A percentile compares a stretch with the other conserved stretches of the same genome.
These are phyloP conservation scores for Achaetomium macrosporum DNA, from an alignment of 2,329 filamentous ascomycete genomes.

Conservation along the genomic window DNA sequence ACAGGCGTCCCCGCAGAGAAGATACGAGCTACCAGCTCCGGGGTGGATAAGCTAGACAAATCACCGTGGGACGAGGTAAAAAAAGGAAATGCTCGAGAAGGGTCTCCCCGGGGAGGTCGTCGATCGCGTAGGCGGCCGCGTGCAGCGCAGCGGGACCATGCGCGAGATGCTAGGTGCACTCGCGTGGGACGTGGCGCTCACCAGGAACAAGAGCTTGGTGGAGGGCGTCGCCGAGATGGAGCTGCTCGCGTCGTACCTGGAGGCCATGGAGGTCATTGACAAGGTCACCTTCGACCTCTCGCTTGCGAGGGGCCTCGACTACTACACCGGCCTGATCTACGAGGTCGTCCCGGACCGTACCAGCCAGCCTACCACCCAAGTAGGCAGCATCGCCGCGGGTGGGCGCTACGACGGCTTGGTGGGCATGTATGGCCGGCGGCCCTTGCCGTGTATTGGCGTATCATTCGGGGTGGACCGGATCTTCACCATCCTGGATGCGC, in stretches of 20 bases:
- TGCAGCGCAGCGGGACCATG: background rate
- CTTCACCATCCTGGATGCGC: slow-evolving; percentile 26
- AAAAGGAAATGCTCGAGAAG: slow-evolving; percentile 1
- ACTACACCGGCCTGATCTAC: slow-evolving; percentile 86
- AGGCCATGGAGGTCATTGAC: slow-evolving; percentile 66
- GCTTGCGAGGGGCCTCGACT: slow-evolving; percentile 72
- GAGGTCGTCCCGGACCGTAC: slow-evolving; percentile 68
- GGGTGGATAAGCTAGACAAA: slow-evolving; percentile 6
- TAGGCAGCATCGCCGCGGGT: slow-evolving; percentile 63
- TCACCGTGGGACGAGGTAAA: slow-evolving; percentile 3
- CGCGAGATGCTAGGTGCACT: slow-evolving; percentile 64
- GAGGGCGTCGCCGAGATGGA: slow-evolving; percentile 65
- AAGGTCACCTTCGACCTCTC: slow-evolving; percentile 83
- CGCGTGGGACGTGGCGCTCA: slow-evolving; percentile 58
- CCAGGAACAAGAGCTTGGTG: slow-evolving; percentile 66
- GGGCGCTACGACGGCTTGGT: slow-evolving; percentile 86
- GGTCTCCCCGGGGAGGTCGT: slow-evolving; percentile 1
- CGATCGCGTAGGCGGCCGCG: slow-evolving; percentile 2
- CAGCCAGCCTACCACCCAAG: background rate
- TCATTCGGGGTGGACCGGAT: slow-evolving; percentile 90
- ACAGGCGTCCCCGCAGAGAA: slow-evolving; percentile 1
- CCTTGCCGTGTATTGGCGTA: slow-evolving; percentile 68
- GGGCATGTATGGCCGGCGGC: slow-evolving; percentile 84
- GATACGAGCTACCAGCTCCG: background rate
- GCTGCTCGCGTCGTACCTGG: slow-evolving; percentile 75